Evolutionary conservation across 768 basidiomycete genomes (phyloP).

Genomic region (Boletus pseudopeckii): DNA sequence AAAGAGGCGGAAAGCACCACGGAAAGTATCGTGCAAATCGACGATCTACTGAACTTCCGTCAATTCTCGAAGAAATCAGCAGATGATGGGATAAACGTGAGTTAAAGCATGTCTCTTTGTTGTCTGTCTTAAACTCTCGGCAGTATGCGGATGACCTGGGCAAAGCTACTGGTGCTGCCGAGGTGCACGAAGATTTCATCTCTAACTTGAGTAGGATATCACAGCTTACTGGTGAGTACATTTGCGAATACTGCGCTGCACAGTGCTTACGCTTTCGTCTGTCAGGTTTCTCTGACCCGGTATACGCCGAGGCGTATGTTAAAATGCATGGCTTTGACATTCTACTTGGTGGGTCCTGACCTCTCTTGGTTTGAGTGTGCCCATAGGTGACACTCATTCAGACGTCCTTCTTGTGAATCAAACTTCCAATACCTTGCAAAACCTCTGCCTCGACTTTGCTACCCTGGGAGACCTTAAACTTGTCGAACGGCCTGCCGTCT

Average conservation of each 20-base stretch:
- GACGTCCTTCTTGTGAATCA: conserved; percentile 98
- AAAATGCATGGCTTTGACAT: conserved; percentile 99
- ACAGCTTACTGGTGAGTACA: conserved; percentile 78
- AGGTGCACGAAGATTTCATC: conserved; percentile 87
- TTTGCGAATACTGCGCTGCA: background rate
- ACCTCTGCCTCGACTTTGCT: conserved; percentile 95
- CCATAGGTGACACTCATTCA: conserved; percentile 23
- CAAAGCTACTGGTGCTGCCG: conserved; percentile 81
- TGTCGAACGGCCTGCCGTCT: conserved; percentile 90
- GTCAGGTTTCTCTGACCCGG: conserved; percentile 93
- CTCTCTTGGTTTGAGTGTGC: background rate
- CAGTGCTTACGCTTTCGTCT: background rate
- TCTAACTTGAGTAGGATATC: conserved; percentile 91
- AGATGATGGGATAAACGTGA: conserved; percentile 73
- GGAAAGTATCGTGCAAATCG: conserved; percentile 77
- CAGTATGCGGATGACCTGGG: conserved; percentile 89
- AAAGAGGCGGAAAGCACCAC: conserved; percentile 74
- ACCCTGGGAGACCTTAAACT: conserved; percentile 96
- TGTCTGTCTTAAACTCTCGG: background rate
- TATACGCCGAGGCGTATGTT: conserved; percentile 97
- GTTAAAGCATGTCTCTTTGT: conserved; percentile 11
- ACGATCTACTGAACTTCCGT: conserved; percentile 88
- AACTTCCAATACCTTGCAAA: conserved; percentile 89
- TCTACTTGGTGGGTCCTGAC: conserved; percentile 59
- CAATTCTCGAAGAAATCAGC: conserved; percentile 92